Evolutionary conservation across 768 basidiomycete genomes (phyloP).

Genomic region (Guyanaporus albipodus): DNA sequence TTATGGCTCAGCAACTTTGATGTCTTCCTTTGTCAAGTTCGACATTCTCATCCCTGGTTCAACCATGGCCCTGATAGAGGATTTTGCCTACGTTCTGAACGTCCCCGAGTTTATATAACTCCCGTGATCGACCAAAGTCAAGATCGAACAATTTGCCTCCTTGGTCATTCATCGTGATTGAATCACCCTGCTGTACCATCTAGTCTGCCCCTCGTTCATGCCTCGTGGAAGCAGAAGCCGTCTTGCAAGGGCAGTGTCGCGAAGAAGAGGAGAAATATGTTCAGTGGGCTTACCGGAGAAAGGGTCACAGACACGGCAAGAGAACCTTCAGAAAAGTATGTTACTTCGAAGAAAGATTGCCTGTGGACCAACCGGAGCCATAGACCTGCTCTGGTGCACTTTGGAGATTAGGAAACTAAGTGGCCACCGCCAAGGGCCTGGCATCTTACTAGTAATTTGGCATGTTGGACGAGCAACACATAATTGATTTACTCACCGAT

Average conservation of each 20-base stretch:
- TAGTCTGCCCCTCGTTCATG: background rate
- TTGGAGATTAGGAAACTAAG: background rate
- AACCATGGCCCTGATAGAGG: too few relatives aligned
- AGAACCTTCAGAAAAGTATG: conserved; percentile 21
- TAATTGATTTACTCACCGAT: conserved; percentile 1
- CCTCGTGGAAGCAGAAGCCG: conserved; percentile 13
- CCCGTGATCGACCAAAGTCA: background rate
- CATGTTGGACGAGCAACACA: background rate
- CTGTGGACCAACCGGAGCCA: conserved; percentile 1
- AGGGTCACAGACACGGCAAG: conserved; percentile 16
- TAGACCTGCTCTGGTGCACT: conserved; percentile 4
- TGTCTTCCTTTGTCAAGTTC: too few relatives aligned
- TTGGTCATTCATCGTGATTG: background rate
- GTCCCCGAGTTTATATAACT: too few relatives aligned
- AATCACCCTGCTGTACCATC: background rate
- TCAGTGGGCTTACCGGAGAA: conserved; percentile 18
- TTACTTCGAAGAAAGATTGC: too few relatives aligned
- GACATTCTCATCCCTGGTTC: too few relatives aligned
- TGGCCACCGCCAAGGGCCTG: too few relatives aligned
- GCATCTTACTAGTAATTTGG: too few relatives aligned
- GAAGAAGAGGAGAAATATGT: conserved; percentile 22
- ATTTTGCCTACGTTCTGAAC: too few relatives aligned
- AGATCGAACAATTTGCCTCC: background rate
- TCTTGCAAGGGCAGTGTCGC: conserved; percentile 20
- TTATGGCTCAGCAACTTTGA: too few relatives aligned